phyloP scores from a whole-genome alignment of 75 land plant species.

The Sequoiadendron giganteum region DNA sequence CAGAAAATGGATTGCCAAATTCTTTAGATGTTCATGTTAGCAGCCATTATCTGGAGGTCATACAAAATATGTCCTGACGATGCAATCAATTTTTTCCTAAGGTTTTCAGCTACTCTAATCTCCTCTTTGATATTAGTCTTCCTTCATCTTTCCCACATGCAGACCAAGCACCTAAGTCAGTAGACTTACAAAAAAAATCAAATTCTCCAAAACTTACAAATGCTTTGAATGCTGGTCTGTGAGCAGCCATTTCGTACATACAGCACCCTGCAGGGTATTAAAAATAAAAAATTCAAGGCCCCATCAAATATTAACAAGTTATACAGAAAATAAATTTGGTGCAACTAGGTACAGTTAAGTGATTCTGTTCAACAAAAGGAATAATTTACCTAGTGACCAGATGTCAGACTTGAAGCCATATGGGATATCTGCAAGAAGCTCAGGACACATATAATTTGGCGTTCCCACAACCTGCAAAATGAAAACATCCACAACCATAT shows the following conservation, averaged over 20 bases:
- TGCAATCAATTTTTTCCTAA: not conserved
- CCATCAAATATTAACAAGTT: conserved; percentile 1
- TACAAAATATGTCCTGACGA: not conserved
- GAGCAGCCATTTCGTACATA: conserved; percentile 94
- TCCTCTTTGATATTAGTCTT: not conserved
- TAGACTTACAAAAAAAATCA: not conserved
- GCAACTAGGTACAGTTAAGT: not conserved
- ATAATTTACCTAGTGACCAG: conserved; percentile 78
- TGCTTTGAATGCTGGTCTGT: conserved; percentile 95
- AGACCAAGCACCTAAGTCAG: not conserved
- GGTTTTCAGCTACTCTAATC: not conserved
- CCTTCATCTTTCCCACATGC: not conserved
- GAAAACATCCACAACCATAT: not conserved
- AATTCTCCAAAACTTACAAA: conserved; percentile 66
- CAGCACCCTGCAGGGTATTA: conserved; percentile 73
- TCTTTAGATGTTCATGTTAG: not conserved
- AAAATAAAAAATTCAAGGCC: not conserved
- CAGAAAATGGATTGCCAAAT: not conserved
- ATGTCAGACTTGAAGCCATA: conserved; percentile 94
- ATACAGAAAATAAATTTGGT: not conserved
- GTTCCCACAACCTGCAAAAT: conserved; percentile 79
- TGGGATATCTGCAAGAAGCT: conserved; percentile 96
- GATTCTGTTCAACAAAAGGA: not conserved
- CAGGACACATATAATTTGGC: conserved; percentile 92
- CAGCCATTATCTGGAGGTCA: not conserved